phyloP scores from a whole-genome alignment of 148 eudicot genomes.

The Diospyros kaki region DNA sequence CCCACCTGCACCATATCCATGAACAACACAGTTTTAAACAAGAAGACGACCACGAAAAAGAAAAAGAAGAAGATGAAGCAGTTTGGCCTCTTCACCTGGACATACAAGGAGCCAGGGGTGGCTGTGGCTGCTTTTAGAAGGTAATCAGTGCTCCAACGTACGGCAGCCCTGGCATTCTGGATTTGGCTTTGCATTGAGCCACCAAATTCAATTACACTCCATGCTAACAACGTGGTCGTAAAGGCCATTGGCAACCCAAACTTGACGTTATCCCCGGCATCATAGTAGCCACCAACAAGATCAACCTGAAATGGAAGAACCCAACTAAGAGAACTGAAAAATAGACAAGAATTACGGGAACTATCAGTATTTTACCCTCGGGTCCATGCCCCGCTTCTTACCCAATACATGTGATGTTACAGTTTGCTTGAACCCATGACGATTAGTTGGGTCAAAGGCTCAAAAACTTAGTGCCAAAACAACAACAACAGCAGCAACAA shows the following conservation, averaged over 20 bases:
- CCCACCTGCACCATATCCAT: conserved; percentile 50
- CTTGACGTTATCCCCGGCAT: not conserved
- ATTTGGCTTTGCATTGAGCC: not conserved
- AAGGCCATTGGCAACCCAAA: not conserved
- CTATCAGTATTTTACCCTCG: no score
- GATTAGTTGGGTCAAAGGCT: no score
- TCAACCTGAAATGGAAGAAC: not conserved
- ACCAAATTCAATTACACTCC: not conserved
- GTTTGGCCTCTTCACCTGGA: conserved; percentile 72
- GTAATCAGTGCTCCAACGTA: not conserved
- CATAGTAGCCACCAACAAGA: not conserved
- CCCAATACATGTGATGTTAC: no score
- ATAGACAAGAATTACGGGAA: no score
- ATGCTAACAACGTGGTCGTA: not conserved
- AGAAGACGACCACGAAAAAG: no score
- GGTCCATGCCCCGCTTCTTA: no score
- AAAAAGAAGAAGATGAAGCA: no score
- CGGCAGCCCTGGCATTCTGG: not conserved
- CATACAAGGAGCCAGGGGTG: conserved; percentile 55
- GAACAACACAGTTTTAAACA: no score
- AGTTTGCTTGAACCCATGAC: no score
- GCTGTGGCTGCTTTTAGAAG: not conserved
- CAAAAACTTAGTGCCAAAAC: no score
- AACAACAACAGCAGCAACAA: no score
- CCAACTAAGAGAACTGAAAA: not conserved